Evolutionary conservation across 441 rosid genomes (phyloP), one percentile per base, ranked within the genome.

Genomic region (Pelargonium myrrhifolium): DNA sequence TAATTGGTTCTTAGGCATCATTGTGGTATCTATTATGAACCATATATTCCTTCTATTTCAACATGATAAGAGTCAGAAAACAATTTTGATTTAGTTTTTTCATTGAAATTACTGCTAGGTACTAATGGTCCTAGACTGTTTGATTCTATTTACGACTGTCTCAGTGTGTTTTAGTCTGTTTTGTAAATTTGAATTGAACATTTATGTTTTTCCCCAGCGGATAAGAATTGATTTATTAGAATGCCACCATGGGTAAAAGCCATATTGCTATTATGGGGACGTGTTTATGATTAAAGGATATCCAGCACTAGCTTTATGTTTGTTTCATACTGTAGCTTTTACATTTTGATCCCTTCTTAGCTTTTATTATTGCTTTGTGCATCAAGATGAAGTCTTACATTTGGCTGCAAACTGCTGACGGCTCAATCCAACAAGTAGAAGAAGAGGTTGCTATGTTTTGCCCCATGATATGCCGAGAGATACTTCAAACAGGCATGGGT

Each of bases 391-490:
- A 85, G 70, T 82, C 92, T 15, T 87, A 78, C 72, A 77, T 87
- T 67, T 87, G 92, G 92, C 84, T 87, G 47, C 87, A 85, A 79
- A 87, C 92, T 69, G 79, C 82, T 53, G 89, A 87, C 72, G 89
- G 89, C 37, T 83, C 86, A 60, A 83, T 83, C 70, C 92, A 87
- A 65, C 92, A 85, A 87, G 86, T 87, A 20, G 92, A 87, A 72
- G 83, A 87, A 77, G 92, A 85, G 77, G 92, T 83, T 66, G 92
- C 92, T 71, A 87, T 83, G 89, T 87, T 82, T 75, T 85, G 89
- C 77, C 92, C 92, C 22, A 71, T 85, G 83, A 87, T 85, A 74
- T 80, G 88, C 67, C 80, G 68, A 61, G 88, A 87, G 78, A 77
- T 85, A 72, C 69, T 82, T 74, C 85, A 83, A 69, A 82, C 73